Conservation (phyloP, 805 yeast genomes). For the Lipomyces starkeyi region DNA sequence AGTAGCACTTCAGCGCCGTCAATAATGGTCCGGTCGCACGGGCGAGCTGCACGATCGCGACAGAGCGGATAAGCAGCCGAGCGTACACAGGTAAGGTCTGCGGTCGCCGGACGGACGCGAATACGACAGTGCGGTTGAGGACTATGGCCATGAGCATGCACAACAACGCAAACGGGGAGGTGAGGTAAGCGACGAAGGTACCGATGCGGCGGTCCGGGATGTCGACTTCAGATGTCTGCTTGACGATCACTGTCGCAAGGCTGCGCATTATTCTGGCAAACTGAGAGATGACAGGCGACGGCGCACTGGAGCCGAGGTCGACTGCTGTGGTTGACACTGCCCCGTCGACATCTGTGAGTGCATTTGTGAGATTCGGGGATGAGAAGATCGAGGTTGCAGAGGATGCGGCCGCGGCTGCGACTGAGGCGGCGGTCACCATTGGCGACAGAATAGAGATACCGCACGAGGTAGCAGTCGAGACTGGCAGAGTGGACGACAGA, state of each 20-base stretch:
- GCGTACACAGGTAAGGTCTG: conserved; percentile 47
- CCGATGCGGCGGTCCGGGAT: conserved; percentile 35
- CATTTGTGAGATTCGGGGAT: conserved; percentile 3
- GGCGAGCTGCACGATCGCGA: conserved; percentile 48
- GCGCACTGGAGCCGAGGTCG: not conserved
- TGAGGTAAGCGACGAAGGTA: conserved; percentile 39
- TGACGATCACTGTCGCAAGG: conserved; percentile 27
- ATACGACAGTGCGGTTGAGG: conserved; percentile 62
- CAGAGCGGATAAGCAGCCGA: conserved; percentile 48
- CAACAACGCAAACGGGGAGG: conserved; percentile 44
- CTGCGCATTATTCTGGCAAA: conserved; percentile 19
- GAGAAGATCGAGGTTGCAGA: not conserved
- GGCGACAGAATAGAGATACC: conserved; percentile 4
- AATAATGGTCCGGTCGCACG: conserved; percentile 50
- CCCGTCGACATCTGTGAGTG: not conserved
- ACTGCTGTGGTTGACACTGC: conserved; percentile 8
- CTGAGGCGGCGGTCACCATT: conserved; percentile 1
- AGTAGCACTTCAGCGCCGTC: conserved; percentile 43
- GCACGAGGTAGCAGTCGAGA: not conserved
- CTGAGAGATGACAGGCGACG: conserved; percentile 16
- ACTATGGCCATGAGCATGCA: conserved; percentile 65
- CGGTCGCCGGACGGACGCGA: conserved; percentile 59
- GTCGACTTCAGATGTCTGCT: conserved; percentile 32
- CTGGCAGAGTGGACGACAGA: not conserved
- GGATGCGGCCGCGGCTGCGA: not conserved